phyloP scores from a whole-genome alignment of 768 basidiomycete genomes.

The Tulasnella sp. region DNA sequence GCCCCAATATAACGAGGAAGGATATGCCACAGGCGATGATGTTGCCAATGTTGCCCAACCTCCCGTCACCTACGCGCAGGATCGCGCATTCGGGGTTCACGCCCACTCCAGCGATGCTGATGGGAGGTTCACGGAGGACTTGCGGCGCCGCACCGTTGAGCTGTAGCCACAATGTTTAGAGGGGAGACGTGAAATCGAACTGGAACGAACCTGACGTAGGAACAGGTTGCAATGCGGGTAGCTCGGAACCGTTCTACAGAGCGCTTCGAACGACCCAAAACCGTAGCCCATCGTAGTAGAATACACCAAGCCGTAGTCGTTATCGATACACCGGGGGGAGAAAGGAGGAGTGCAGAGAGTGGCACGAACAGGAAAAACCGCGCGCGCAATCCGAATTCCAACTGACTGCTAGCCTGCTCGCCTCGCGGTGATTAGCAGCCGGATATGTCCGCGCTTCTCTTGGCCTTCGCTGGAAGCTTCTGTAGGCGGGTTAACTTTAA shows the following conservation, averaged over 20 bases:
- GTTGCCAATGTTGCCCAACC: conserved; percentile 74
- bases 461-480: too few relatives aligned
- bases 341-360: too few relatives aligned
- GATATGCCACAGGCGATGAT: conserved; percentile 69
- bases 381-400: too few relatives aligned
- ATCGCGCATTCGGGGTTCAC: conserved; percentile 75
- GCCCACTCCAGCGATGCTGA: conserved; percentile 60
- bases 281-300: conserved; percentile 16
- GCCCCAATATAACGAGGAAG: conserved; percentile 42
- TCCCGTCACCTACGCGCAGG: conserved; percentile 37
- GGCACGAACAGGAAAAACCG: too few relatives aligned
- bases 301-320: too few relatives aligned
- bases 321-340: too few relatives aligned
- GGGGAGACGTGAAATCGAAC: conserved; percentile 15
- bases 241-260: conserved; percentile 59
- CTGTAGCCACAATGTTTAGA: conserved; percentile 18
- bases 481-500: too few relatives aligned
- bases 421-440: too few relatives aligned
- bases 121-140: conserved; percentile 33
- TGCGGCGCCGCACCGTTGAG: conserved; percentile 26
- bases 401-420: too few relatives aligned
- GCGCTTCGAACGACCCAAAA: conserved; percentile 61
- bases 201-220: conserved; percentile 58
- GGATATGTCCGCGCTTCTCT: too few relatives aligned
- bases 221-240: conserved; percentile 94